Evolutionary conservation across 352 stramenopile species (phyloP), one percentile per base, ranked within the genome.

Genomic region (Phytophthora ramorum): DNA sequence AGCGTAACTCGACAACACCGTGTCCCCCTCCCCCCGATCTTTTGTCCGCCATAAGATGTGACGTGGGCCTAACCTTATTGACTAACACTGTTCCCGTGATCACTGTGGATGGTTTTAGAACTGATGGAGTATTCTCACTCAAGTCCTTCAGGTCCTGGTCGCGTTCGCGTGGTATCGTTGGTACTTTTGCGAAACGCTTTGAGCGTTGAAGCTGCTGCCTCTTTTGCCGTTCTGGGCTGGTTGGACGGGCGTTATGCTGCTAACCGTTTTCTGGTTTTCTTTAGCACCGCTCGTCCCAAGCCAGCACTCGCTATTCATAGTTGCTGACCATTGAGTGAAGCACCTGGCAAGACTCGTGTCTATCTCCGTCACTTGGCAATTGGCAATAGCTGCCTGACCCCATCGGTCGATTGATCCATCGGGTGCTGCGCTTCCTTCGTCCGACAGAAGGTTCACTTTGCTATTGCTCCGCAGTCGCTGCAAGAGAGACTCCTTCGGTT

Each of bases 251-350:
- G 35, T 53, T 69, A 35, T 50, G 26, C 14, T n/a, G 37, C 55
- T 62, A 52, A 66, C 63, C 63, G 48, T 58, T 71, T 51, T 54
- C 45, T 63, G 22, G 12, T 63, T 69, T 69, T 46, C 26, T 58
- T 47, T 60, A 50, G 49, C 14, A 44, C 52, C 47, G 47, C 35
- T 73, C 58, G 68, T 76, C 68, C 68, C 68, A 69, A 34, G 40
- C 30, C 22, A 26, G 24, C n/a, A 53, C 22, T 24, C 13, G 47
- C 54, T 70, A 70, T 61, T 71, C 59, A 65, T 66, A 71, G 40
- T 54, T 5, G 24, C 17, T n/a, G 14, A 34, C 32, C 16, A 55
- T 20, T 12, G 34, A 4, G 8, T 12, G 41, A 46, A 19, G n/a
- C n/a, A 13, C 10, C 32, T 16, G 32, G 47, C 40, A 61, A 71